Base-by-base conservation (phyloP, 2,329 filamentous ascomycete genomes). In the Calonectria montana region DNA sequence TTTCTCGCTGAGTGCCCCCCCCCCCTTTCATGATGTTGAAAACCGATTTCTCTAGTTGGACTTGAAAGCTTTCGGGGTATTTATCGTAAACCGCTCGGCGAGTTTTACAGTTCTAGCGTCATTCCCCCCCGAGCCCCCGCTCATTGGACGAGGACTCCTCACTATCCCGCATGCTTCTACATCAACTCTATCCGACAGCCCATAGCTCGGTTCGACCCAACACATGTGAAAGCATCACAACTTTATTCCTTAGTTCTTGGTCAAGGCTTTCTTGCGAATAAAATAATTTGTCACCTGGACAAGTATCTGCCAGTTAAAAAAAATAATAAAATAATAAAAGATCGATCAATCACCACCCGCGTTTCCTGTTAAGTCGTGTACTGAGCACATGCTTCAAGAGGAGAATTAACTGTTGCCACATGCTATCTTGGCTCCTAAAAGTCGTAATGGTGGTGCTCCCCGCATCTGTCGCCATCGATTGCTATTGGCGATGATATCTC, bases 401-500 rank as follows among this genome's bases (percentile, higher is more conserved):
- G 69, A 55, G 25, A 53, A n/a, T 16, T 57, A 45, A 21, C 55
- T 47, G 61, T 61, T 68, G 16, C 68, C 21, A 21, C 53, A 69
- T 23, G 66, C 63, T 3, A 68, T 16, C 16, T 59, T 67, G 16
- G 61, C 37, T 21, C 59, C 73, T 55, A 74, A 78, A 29, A 78
- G 59, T 48, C 71, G 41, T 65, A 84, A 74, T 27, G 78, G 77
- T 7, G 81, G 74, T 7, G 86, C 84, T 0, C 89, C 89, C 66
- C 88, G 84, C 65, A 85, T 76, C 65, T 75, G 82, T 72, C 89
- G 83, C 84, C 86, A 85, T 63, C 83, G 81, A 79, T 91, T 91
- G 76, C 88, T 89, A 65, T 84, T 84, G 53, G 87, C 85, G n/a
- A 91, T 80, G 18, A 91, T 85, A 13, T 83, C 82, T 10, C 83